Conservation (phyloP, 2,329 filamentous ascomycete genomes). For the Trichoderma semiorbis region DNA sequence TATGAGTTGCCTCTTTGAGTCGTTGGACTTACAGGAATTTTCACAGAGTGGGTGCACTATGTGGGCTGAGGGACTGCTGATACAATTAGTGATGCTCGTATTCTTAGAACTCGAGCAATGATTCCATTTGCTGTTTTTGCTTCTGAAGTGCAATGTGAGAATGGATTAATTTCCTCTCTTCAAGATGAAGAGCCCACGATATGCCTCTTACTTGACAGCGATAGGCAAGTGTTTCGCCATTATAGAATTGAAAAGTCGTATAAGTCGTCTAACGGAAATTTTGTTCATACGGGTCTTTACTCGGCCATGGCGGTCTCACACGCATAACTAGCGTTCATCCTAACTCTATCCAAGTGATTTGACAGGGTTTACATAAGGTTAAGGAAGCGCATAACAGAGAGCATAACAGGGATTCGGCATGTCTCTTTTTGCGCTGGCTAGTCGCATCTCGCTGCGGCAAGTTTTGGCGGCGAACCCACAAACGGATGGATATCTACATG, state of each 20-base stretch:
- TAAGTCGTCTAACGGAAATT: neutral
- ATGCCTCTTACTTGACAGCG: neutral
- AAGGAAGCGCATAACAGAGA: neutral
- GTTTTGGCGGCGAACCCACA: neutral
- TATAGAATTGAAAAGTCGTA: neutral
- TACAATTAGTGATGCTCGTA: neutral
- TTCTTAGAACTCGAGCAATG: neutral
- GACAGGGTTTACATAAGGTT: constrained; percentile 1
- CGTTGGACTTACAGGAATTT: neutral
- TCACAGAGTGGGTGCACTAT: neutral
- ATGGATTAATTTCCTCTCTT: neutral
- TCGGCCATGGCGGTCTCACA: neutral
- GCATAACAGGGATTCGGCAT: neutral
- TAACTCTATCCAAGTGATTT: neutral
- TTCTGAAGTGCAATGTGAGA: neutral
- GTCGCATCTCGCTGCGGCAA: neutral
- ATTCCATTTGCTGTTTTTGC: neutral
- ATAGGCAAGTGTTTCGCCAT: neutral
- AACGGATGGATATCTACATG: neutral
- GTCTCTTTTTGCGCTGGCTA: neutral
- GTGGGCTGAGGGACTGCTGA: neutral
- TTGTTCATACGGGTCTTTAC: neutral
- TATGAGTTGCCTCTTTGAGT: neutral
- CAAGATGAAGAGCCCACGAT: neutral
- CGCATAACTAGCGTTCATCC: neutral